phyloP scores from a whole-genome alignment of 306 rosid species.

The Casuarina equisetifolia region DNA sequence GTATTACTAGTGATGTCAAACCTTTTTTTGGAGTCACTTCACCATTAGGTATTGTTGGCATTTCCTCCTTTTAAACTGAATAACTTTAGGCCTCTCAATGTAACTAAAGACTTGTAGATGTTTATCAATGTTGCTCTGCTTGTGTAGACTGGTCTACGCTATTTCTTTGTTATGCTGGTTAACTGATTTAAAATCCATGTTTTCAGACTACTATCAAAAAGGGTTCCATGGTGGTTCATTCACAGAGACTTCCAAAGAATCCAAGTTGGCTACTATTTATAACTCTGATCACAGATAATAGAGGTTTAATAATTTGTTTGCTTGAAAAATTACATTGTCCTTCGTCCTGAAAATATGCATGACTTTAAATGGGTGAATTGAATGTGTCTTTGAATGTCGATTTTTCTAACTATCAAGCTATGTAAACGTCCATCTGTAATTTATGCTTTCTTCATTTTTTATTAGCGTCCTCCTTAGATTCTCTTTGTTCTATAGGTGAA shows the following conservation, averaged over 20 bases:
- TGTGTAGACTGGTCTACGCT: not conserved
- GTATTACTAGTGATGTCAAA: not conserved
- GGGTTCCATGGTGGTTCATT: conserved; percentile 95
- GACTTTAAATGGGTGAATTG: not conserved
- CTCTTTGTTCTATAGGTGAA: not conserved
- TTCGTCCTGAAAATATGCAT: not conserved
- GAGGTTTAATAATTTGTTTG: not conserved
- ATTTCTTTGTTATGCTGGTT: conserved; percentile 12
- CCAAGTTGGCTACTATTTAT: conserved; percentile 45
- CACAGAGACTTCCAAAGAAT: conserved; percentile 51
- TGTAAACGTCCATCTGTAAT: not conserved
- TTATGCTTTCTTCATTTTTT: not conserved
- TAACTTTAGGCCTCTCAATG: not conserved
- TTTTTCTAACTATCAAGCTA: not conserved
- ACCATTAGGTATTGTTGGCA: not conserved
- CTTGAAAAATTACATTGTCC: not conserved
- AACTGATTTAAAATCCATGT: conserved; percentile 10
- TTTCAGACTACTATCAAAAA: conserved; percentile 70
- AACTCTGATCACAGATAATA: not conserved
- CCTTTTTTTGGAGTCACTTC: too few species aligned
- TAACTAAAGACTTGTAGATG: not conserved
- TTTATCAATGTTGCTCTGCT: not conserved
- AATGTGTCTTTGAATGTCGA: not conserved
- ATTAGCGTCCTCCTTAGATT: not conserved
- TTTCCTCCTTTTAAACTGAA: not conserved